Evolutionary conservation across 306 rosid species (phyloP).

Genomic region (Trifolium subterraneum): DNA sequence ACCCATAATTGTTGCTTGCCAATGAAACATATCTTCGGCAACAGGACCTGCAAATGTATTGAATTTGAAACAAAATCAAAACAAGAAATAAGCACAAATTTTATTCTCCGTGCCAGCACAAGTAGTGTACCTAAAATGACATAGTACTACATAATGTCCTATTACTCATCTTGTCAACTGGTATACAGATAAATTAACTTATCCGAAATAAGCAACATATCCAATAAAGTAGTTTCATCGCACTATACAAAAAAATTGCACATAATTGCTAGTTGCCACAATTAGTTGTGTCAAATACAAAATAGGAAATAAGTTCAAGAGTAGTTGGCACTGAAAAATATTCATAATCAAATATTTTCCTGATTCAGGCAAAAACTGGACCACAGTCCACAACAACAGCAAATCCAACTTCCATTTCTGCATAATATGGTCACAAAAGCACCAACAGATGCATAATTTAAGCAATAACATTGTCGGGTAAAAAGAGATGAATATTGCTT

Average conservation of each 20-base stretch:
- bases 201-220: not conserved
- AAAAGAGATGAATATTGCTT: no score
- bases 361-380: not conserved
- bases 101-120: not conserved
- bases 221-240: not conserved
- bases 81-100: not conserved
- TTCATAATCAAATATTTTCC: not conserved
- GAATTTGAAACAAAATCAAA: conserved; percentile 1
- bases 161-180: not conserved
- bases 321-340: not conserved
- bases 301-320: not conserved
- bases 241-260: not conserved
- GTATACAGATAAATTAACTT: not conserved
- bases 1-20: conserved; percentile 61
- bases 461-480: no score
- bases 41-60: conserved; percentile 67
- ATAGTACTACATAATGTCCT: conserved; percentile 7
- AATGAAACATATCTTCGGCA: conserved; percentile 85
- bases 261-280: no score
- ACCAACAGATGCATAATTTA: conserved; percentile 11
- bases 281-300: not conserved
- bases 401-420: not conserved
- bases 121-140: not conserved
- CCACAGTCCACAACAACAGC: not conserved
- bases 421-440: not conserved